A percentile compares a stretch with the other conserved stretches of the same genome.
phyloP scores from a whole-genome alignment of 345 rosid genomes.

The Mercurialis annua region DNA sequence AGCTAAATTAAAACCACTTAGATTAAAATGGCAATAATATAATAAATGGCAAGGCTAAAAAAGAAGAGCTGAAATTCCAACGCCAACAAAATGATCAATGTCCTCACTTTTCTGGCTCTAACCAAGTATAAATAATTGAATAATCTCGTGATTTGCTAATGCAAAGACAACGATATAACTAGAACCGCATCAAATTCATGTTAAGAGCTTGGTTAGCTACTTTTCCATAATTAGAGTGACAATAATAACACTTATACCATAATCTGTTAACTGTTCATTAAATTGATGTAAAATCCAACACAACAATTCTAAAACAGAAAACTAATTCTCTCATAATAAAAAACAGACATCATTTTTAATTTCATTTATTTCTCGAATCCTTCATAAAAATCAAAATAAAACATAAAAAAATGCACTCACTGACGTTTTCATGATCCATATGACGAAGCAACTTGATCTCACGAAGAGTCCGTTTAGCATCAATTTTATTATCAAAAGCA shows the following conservation, averaged over 20 bases:
- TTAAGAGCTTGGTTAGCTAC: not conserved
- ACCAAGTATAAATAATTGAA: not conserved
- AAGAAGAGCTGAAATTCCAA: not conserved
- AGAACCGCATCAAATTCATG: not conserved
- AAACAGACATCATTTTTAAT: no score
- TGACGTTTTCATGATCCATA: conserved; percentile 91
- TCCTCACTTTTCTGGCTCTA: not conserved
- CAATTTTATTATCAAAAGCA: conserved; percentile 73
- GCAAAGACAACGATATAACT: not conserved
- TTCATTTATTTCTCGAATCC: not conserved
- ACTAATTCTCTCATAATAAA: no score
- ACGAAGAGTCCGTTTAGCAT: conserved; percentile 91
- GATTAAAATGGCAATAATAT: not conserved
- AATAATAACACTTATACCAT: not conserved
- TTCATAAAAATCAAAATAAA: not conserved
- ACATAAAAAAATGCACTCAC: conserved; percentile 38
- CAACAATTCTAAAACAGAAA: no score
- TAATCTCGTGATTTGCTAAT: not conserved
- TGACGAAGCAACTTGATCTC: conserved; percentile 97
- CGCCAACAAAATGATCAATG: not conserved
- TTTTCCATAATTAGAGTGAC: not conserved
- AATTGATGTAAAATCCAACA: no score
- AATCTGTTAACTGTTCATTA: no score
- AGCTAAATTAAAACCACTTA: not conserved
- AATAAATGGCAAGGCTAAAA: not conserved